Conservation (phyloP, 1,284 basidiomycete genomes). For the Austroboletus novae-zelandiae region DNA sequence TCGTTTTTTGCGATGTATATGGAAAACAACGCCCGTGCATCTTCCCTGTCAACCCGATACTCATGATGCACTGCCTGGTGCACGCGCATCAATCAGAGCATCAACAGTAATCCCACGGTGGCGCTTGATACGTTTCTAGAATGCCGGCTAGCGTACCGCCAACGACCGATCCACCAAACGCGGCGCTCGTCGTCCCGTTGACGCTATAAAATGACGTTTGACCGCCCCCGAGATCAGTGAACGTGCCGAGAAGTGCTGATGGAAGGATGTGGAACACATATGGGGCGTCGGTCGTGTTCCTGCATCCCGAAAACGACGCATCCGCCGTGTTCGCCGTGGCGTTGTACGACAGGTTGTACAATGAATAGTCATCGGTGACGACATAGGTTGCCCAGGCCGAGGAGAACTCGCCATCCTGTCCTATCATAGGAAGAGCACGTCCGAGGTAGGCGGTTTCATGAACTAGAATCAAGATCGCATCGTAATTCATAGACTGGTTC, state of each 20-base stretch:
- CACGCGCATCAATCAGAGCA: too few relatives aligned
- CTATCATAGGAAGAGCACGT: constrained; percentile 4
- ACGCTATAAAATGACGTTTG: constrained; percentile 8
- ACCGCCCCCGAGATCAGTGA: constrained; percentile 12
- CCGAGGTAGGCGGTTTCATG: constrained; percentile 12
- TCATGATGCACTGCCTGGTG: too few relatives aligned
- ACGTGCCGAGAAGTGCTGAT: constrained; percentile 1
- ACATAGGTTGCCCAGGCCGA: constrained; percentile 10
- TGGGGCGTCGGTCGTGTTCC: not conserved
- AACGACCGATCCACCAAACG: not conserved
- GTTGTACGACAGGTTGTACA: constrained; percentile 7
- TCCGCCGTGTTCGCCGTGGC: not conserved
- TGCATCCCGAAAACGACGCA: constrained; percentile 10
- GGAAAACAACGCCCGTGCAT: too few relatives aligned
- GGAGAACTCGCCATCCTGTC: not conserved
- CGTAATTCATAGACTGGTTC: not conserved
- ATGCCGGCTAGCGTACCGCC: constrained; percentile 1
- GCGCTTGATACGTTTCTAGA: constrained; percentile 10
- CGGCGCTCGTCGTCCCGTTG: constrained; percentile 7
- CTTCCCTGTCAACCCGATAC: too few relatives aligned
- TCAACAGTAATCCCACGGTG: not conserved
- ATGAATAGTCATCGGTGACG: constrained; percentile 6
- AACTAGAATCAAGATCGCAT: not conserved
- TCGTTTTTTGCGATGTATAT: too few relatives aligned
- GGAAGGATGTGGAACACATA: constrained; percentile 7